A percentile compares a stretch with the other conserved stretches of the same genome.
Conservation (phyloP, 208 protist species). For the Leishmania braziliensis region DNA sequence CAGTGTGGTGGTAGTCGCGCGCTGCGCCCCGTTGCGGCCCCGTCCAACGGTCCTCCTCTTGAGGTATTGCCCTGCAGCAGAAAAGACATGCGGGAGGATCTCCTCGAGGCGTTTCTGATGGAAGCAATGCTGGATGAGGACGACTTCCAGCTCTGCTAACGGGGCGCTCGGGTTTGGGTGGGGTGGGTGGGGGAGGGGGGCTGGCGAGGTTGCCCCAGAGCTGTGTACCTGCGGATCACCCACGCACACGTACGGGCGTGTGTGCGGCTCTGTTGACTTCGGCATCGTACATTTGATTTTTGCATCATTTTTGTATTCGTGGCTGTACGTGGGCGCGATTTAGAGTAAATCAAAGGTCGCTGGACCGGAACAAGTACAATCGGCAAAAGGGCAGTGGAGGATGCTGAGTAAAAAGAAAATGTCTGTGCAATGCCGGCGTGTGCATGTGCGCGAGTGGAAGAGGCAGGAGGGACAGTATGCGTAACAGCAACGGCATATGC, state of each 20-base stretch:
- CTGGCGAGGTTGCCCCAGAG: not conserved
- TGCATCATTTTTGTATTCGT: not conserved
- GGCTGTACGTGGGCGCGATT: not conserved
- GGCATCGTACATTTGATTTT: not conserved
- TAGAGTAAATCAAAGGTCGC: not conserved
- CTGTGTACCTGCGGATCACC: not conserved
- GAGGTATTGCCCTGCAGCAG: constrained; percentile 60
- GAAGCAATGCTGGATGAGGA: constrained; percentile 47
- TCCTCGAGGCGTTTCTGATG: constrained; percentile 61
- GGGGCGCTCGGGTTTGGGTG: not conserved
- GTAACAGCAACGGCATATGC: no score
- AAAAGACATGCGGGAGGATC: constrained; percentile 54
- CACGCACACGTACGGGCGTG: not conserved
- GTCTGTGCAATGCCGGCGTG: not conserved
- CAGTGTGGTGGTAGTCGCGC: constrained; percentile 55
- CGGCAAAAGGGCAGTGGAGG: not conserved
- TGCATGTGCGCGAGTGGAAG: not conserved
- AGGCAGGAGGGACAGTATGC: no score
- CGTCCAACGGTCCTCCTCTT: constrained; percentile 42
- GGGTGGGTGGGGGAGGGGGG: not conserved
- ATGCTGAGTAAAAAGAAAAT: not conserved
- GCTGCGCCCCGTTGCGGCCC: constrained; percentile 47
- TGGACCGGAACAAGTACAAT: not conserved
- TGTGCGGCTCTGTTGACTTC: not conserved
- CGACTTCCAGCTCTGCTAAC: constrained; percentile 34